Conservation (phyloP, 495 filamentous ascomycete species). For the Talaromyces trachyspermus region DNA sequence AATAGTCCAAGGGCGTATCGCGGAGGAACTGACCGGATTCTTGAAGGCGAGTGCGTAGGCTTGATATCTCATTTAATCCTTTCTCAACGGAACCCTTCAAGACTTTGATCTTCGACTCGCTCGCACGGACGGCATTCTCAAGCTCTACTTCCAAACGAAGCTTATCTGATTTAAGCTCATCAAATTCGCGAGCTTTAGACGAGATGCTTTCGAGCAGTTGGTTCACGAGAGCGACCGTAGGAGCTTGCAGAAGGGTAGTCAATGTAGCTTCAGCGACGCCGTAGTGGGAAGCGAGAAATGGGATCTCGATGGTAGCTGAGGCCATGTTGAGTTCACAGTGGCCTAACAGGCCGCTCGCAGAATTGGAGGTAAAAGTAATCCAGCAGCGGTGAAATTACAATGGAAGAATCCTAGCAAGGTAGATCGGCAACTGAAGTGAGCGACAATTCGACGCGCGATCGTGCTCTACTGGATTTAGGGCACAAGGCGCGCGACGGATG, state of each 20-base stretch:
- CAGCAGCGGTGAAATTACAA: neutral
- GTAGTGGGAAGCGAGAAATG: conserved; percentile 69
- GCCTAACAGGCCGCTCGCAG: conserved; percentile 7
- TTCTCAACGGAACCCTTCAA: conserved; percentile 77
- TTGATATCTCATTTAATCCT: conserved; percentile 68
- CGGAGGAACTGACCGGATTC: conserved; percentile 73
- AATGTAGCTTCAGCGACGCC: conserved; percentile 63
- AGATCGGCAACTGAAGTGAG: conserved; percentile 8
- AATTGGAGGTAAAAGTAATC: neutral
- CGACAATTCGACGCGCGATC: conserved; percentile 8
- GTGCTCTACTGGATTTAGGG: conserved; percentile 13
- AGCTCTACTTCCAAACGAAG: conserved; percentile 84
- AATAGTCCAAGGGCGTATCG: neutral
- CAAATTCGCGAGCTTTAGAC: conserved; percentile 69
- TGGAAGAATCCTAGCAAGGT: neutral
- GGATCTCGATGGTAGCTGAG: conserved; percentile 62
- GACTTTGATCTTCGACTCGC: conserved; percentile 70
- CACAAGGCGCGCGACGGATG: conserved; percentile 1
- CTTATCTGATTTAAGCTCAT: conserved; percentile 74
- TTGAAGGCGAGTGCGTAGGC: conserved; percentile 69
- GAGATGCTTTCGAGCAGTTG: conserved; percentile 59
- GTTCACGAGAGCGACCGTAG: conserved; percentile 70
- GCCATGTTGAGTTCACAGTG: conserved; percentile 51
- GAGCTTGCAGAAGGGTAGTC: conserved; percentile 55
- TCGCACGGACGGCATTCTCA: conserved; percentile 73